A percentile compares a stretch with the other conserved stretches of the same genome.
These are phyloP conservation scores for Mortierella sp. DNA, from an alignment of 371 early-diverging fungal genomes.

Conservation along the genomic window DNA sequence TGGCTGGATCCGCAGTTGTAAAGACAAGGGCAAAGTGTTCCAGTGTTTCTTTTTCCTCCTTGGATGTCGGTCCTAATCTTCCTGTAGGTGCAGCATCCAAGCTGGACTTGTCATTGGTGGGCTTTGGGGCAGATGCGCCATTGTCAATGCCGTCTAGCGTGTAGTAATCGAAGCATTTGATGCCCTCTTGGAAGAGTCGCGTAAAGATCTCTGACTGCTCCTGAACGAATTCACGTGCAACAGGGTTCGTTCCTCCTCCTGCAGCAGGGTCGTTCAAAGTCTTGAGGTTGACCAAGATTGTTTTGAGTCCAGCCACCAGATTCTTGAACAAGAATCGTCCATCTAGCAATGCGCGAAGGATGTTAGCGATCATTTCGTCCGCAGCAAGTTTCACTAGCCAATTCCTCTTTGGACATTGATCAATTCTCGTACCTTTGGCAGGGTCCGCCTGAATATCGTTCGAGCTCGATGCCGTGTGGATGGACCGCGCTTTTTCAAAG, in stretches of 20 bases:
- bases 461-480: conserved; percentile 71
- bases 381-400: not conserved
- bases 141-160: conserved; percentile 75
- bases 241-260: conserved; percentile 35
- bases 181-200: conserved; percentile 84
- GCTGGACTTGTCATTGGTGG: conserved; percentile 34
- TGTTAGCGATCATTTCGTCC: not conserved
- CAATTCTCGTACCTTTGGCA: conserved; percentile 69
- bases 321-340: conserved; percentile 86
- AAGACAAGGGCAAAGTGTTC: conserved; percentile 94
- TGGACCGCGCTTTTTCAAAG: conserved; percentile 83
- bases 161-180: conserved; percentile 89
- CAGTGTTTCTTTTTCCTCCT: conserved; percentile 90
- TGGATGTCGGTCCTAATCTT: conserved; percentile 61
- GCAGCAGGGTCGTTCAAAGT: conserved; percentile 64
- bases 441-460: conserved; percentile 76
- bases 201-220: conserved; percentile 75
- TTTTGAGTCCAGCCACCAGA: conserved; percentile 87
- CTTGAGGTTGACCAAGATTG: conserved; percentile 79
- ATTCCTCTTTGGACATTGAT: not conserved
- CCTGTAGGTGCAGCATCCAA: conserved; percentile 43
- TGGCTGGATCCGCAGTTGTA: conserved; percentile 86
- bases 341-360: conserved; percentile 45
- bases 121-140: conserved; percentile 27
- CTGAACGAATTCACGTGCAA: conserved; percentile 74